A percentile compares a stretch with the other conserved stretches of the same genome.
These are phyloP conservation scores for Fusarium luffae DNA, from an alignment of 2,329 filamentous ascomycete genomes.

Conservation along the genomic window DNA sequence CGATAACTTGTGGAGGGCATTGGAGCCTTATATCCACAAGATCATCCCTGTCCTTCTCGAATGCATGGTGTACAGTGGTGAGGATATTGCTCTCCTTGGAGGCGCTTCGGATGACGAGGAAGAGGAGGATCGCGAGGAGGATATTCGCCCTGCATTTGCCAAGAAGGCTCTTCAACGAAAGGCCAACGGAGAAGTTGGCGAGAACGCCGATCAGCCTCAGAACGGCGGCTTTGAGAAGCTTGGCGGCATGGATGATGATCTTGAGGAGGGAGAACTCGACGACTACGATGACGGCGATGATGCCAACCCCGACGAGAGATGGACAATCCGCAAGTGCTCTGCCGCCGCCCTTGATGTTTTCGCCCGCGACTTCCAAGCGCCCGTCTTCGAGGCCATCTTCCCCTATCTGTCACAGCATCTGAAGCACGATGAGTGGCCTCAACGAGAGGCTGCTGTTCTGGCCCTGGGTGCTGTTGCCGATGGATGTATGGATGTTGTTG, in stretches of 20 bases:
- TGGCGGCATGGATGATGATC: constrained; percentile 73
- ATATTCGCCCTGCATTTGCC: constrained; percentile 93
- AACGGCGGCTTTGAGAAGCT: constrained; percentile 68
- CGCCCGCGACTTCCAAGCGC: constrained; percentile 86
- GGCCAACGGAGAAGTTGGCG: constrained; percentile 62
- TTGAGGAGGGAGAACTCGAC: constrained; percentile 90
- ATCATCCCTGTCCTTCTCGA: constrained; percentile 92
- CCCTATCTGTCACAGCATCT: constrained; percentile 93
- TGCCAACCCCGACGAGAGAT: constrained; percentile 86
- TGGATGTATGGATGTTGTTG: constrained; percentile 90
- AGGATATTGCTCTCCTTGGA: constrained; percentile 88
- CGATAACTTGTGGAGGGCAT: constrained; percentile 77
- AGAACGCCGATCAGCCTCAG: constrained; percentile 62
- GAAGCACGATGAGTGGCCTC: constrained; percentile 88
- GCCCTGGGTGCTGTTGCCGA: constrained; percentile 95
- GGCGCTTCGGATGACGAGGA: constrained; percentile 91
- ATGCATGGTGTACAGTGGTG: constrained; percentile 96
- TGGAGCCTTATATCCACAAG: constrained; percentile 81
- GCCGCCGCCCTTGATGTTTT: constrained; percentile 95
- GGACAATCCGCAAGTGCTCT: constrained; percentile 97
- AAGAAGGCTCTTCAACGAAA: constrained; percentile 71
- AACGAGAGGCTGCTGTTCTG: constrained; percentile 92
- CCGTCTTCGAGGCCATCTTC: constrained; percentile 90
- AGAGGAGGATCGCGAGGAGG: constrained; percentile 86
- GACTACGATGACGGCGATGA: constrained; percentile 80